phyloP scores from a whole-genome alignment of 768 basidiomycete genomes.

The Grammothele lineata region DNA sequence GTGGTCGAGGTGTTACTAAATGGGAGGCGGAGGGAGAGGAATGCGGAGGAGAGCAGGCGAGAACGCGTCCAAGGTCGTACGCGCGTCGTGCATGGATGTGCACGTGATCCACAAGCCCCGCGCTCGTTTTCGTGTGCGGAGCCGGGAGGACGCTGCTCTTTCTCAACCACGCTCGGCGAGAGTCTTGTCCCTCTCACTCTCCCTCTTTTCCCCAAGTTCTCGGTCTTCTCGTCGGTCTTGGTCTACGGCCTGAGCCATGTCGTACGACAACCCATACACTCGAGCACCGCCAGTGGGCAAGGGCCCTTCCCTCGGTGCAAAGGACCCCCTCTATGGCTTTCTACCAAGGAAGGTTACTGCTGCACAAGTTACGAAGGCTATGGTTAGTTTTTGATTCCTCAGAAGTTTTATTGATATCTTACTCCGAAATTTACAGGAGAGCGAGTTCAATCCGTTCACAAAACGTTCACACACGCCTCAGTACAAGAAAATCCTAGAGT shows the following conservation, averaged over 20 bases:
- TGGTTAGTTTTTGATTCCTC: no score
- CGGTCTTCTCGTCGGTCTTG: no score
- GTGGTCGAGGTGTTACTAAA: no score
- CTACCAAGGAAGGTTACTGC: slow-evolving; percentile 22
- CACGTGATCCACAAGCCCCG: slow-evolving; percentile 4
- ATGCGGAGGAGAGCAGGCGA: neutral
- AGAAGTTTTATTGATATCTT: no score
- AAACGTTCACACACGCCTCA: slow-evolving; percentile 67
- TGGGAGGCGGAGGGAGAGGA: neutral
- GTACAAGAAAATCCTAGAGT: slow-evolving; percentile 83
- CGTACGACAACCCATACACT: slow-evolving; percentile 20
- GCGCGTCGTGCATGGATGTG: slow-evolving; percentile 7
- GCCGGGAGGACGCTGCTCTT: no score
- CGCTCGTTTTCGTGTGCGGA: slow-evolving; percentile 8
- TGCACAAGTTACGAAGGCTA: slow-evolving; percentile 19
- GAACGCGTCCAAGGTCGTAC: slow-evolving; percentile 4
- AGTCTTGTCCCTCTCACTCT: no score
- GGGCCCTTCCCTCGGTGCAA: slow-evolving; percentile 5
- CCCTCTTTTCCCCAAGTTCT: neutral
- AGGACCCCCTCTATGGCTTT: slow-evolving; percentile 24
- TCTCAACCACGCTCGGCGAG: no score
- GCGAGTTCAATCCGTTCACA: slow-evolving; percentile 86
- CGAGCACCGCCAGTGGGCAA: slow-evolving; percentile 13
- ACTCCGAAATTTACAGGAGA: slow-evolving; percentile 44
- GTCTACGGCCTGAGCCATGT: no score